A percentile compares a stretch with the other conserved stretches of the same genome.
phyloP scores from a whole-genome alignment of 257 asterid genomes.

The Catharanthus roseus region DNA sequence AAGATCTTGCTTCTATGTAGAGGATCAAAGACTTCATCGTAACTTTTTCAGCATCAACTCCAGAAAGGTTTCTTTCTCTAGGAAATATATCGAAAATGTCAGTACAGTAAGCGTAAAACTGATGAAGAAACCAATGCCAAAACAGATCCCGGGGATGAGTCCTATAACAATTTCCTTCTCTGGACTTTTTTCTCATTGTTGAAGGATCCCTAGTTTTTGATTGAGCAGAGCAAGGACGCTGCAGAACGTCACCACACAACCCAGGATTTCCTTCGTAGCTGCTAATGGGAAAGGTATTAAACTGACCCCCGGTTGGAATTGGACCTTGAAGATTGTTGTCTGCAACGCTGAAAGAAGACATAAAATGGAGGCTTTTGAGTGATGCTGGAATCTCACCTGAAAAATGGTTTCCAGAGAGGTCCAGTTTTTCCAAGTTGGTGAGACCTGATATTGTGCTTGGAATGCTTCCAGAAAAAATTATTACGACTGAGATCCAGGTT shows the following conservation, averaged over 20 bases:
- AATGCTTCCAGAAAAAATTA: constrained; percentile 58
- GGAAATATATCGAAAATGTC: constrained; percentile 49
- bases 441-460: constrained; percentile 70
- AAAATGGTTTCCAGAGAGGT: constrained; percentile 63
- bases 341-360: constrained; percentile 82
- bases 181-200: constrained; percentile 29
- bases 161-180: constrained; percentile 56
- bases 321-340: constrained; percentile 70
- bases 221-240: constrained; percentile 37
- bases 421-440: constrained; percentile 69
- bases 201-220: constrained; percentile 22
- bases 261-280: constrained; percentile 67
- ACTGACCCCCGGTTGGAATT: constrained; percentile 82
- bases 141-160: constrained; percentile 58
- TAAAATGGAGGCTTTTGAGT: constrained; percentile 61
- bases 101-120: constrained; percentile 44
- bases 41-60: constrained; percentile 43
- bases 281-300: constrained; percentile 61
- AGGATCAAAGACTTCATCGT: constrained; percentile 68
- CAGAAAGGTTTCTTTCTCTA: constrained; percentile 43
- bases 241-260: constrained; percentile 63
- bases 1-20: constrained; percentile 54
- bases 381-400: constrained; percentile 75
- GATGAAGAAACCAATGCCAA: constrained; percentile 28
- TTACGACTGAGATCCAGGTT: constrained; percentile 62